A percentile compares a stretch with the other conserved stretches of the same genome.
These are phyloP conservation scores for Laguncularia racemosa DNA, from an alignment of 345 rosid species.

Conservation along the genomic window DNA sequence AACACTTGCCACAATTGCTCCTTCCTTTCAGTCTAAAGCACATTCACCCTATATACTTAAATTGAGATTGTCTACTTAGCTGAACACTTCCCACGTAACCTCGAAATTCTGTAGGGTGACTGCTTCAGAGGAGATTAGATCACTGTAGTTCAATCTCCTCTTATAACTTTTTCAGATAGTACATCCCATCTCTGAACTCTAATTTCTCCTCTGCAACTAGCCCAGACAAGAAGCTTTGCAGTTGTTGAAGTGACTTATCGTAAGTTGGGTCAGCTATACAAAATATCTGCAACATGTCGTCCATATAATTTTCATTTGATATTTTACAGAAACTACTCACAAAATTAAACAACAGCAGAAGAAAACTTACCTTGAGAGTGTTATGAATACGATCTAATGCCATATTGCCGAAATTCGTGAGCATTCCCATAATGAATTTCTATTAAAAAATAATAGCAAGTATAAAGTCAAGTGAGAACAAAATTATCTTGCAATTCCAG, in stretches of 20 bases:
- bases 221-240: slow-evolving; percentile 85
- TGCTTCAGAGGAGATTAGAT: too few relatives aligned
- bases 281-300: slow-evolving; percentile 54
- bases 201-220: slow-evolving; percentile 83
- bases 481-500: background rate
- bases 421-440: slow-evolving; percentile 98
- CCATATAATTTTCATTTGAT: background rate
- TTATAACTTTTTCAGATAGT: slow-evolving; percentile 58
- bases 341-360: background rate
- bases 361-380: slow-evolving; percentile 64
- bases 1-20: too few relatives aligned
- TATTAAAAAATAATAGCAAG: slow-evolving; percentile 21
- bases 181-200: slow-evolving; percentile 75
- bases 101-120: too few relatives aligned
- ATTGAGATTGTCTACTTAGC: too few relatives aligned
- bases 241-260: slow-evolving; percentile 87
- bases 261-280: slow-evolving; percentile 88
- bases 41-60: too few relatives aligned
- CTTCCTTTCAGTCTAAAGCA: too few relatives aligned
- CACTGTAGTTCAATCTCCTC: too few relatives aligned
- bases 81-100: too few relatives aligned
- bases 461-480: slow-evolving; percentile 8
- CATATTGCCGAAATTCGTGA: slow-evolving; percentile 90
- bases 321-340: background rate
- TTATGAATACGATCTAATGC: slow-evolving; percentile 83